Base-by-base conservation (phyloP, 768 basidiomycete genomes). In the Boletellus sp. region DNA sequence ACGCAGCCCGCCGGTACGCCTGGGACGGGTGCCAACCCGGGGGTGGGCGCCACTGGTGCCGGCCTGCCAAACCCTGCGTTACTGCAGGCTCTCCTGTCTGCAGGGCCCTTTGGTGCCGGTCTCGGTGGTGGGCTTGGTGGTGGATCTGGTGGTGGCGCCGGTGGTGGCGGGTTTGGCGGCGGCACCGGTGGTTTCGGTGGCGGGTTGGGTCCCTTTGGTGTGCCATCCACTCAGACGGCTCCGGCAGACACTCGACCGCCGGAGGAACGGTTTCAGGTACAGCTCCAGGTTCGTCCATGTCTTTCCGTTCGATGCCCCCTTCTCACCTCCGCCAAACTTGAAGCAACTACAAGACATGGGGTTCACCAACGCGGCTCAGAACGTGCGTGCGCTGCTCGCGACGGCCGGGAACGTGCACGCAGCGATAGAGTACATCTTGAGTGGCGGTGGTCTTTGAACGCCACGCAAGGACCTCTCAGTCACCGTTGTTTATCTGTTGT, bases 341-440 rank as follows among this genome's bases (percentile, higher is more conserved):
- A 56, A 92, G 88, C 92, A 94, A 85, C 68, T 98, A 62, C 86
- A 91, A 64, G 90, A 88, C 52, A 97, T 98, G 95, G 94, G 92
- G 2, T 91, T 98, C 69, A 81, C 78, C 45, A 93, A 95, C 49
- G 92, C 92, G 8, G 67, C 79, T 36, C 90, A 93, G 76, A 98
- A 97, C 65, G 77, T 98, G 7, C 78, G 94, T 4, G 94, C 95
- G 5, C 73, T 98, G 37, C 77, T 92, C 9, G 92, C 90, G 42
- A 94, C 93, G 0, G 92, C 83, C n/a, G 94, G 94, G 11, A 94
- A 93, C 59, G 90, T 96, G 16, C 82, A 96, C 64, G 78, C 83
- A 19, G 94, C 94, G 40, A 88, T 97, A 58, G 94, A 96, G 70
- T 92, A 95, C 63, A 94, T 97, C 56, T 76, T 97, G 49, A 68